A percentile compares a stretch with the other conserved stretches of the same genome.
Evolutionary conservation across 139 green algal genomes (phyloP).

Genomic region (Chlorella ohadii): DNA sequence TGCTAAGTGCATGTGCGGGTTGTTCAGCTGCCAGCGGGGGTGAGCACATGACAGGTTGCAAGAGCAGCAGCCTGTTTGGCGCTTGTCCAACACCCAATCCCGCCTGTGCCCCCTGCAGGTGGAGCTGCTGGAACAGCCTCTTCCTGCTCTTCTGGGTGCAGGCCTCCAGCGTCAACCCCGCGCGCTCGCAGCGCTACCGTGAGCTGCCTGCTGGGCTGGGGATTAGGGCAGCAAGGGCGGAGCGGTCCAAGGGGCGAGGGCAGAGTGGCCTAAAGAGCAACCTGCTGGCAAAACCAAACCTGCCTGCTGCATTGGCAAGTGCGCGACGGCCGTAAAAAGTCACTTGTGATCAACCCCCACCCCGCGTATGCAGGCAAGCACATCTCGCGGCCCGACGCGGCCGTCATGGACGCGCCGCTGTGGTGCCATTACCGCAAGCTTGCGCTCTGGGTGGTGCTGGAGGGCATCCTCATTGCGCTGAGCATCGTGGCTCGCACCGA

Average conservation of each 20-base stretch:
- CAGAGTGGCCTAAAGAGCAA: too few relatives aligned
- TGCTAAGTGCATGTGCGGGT: too few relatives aligned
- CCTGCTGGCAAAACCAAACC: too few relatives aligned
- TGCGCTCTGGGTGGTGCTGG: conserved; percentile 5
- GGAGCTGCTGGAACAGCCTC: conserved; percentile 42
- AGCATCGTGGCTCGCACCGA: not conserved
- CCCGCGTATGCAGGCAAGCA: not conserved
- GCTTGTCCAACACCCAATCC: too few relatives aligned
- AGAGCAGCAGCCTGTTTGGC: too few relatives aligned
- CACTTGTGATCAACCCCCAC: not conserved
- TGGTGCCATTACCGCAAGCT: conserved; percentile 37
- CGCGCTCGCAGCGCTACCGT: not conserved
- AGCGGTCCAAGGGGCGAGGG: too few relatives aligned
- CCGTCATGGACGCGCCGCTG: conserved; percentile 31
- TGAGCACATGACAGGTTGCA: too few relatives aligned
- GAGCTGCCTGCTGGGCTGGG: not conserved
- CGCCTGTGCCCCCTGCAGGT: too few relatives aligned
- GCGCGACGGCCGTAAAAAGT: too few relatives aligned
- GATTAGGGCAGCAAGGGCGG: too few relatives aligned
- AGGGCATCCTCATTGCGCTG: conserved; percentile 30
- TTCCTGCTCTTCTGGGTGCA: conserved; percentile 45
- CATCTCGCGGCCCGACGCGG: not conserved
- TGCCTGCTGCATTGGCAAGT: too few relatives aligned
- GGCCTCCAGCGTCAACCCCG: conserved; percentile 12
- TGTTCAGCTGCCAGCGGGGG: too few relatives aligned